A percentile compares a stretch with the other conserved stretches of the same genome.
Evolutionary conservation across 495 filamentous ascomycete species (phyloP).

Genomic region (Aspergillus hancockii): DNA sequence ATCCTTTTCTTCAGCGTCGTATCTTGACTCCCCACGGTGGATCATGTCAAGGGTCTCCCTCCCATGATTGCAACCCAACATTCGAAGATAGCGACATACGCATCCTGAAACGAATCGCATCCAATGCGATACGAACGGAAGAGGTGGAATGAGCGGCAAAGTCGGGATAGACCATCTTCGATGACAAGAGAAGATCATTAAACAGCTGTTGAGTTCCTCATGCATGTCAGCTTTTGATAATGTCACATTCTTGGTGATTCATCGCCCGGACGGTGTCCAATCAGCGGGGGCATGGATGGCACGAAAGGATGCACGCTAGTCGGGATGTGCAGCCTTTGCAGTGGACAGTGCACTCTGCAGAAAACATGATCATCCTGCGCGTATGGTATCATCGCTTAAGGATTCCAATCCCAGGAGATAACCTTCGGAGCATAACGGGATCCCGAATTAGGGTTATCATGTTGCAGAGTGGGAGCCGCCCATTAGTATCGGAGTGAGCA

Average conservation of each 20-base stretch:
- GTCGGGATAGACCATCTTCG: not conserved
- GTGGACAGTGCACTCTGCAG: not conserved
- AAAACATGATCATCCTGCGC: not conserved
- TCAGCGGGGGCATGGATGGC: not conserved
- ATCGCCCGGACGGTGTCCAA: not conserved
- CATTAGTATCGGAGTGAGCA: not conserved
- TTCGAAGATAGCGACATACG: not conserved
- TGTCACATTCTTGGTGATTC: not conserved
- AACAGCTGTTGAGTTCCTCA: not conserved
- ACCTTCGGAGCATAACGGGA: not conserved
- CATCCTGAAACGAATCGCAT: not conserved
- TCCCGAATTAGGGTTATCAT: not conserved
- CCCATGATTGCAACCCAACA: not conserved
- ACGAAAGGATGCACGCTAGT: not conserved
- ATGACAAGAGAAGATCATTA: not conserved
- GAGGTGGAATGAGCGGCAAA: conserved; percentile 1
- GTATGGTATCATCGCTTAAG: not conserved
- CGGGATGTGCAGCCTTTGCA: not conserved
- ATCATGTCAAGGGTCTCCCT: not conserved
- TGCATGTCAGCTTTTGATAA: not conserved
- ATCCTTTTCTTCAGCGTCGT: not conserved
- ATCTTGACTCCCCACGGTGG: not conserved
- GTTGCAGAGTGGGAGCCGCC: not conserved
- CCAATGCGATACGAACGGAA: not conserved
- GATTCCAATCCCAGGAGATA: not conserved